Percentiles rank a stretch among this genome's conserved stretches.
Conservation (phyloP, 225 moss, liverwort and hornwort species). For the Ulota crispa region DNA sequence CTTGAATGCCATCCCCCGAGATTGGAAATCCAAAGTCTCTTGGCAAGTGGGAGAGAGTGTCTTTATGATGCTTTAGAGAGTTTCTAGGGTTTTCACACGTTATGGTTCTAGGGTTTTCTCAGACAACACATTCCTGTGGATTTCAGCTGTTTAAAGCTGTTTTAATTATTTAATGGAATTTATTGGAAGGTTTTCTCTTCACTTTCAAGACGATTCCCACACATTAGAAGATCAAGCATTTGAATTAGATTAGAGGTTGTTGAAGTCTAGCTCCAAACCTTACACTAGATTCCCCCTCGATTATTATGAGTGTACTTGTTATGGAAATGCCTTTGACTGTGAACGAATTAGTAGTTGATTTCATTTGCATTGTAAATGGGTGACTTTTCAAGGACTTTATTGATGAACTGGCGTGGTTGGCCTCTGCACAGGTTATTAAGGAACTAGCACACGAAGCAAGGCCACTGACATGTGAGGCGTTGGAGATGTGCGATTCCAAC, state of each 20-base stretch:
- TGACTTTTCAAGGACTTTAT: background rate
- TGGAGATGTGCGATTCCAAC: conserved; percentile 98
- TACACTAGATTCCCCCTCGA: background rate
- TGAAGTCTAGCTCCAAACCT: background rate
- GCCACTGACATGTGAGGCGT: conserved; percentile 79
- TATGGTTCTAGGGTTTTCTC: background rate
- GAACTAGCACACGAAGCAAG: conserved; percentile 77
- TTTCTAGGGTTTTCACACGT: conserved; percentile 14
- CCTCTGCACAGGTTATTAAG: conserved; percentile 56
- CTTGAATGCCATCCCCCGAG: background rate
- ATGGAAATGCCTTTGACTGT: background rate
- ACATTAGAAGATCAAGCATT: background rate
- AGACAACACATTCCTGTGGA: background rate
- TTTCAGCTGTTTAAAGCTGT: background rate
- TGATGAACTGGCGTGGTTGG: background rate
- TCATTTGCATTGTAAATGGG: background rate
- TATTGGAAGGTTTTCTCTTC: background rate
- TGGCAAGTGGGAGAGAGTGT: background rate
- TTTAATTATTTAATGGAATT: background rate
- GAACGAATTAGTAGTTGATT: background rate
- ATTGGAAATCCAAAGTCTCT: background rate
- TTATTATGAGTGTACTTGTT: background rate
- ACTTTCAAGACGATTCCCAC: background rate
- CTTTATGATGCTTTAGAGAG: background rate
- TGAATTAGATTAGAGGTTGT: background rate